phyloP scores from a whole-genome alignment of 352 stramenopile species.

The Phytophthora cactorum region DNA sequence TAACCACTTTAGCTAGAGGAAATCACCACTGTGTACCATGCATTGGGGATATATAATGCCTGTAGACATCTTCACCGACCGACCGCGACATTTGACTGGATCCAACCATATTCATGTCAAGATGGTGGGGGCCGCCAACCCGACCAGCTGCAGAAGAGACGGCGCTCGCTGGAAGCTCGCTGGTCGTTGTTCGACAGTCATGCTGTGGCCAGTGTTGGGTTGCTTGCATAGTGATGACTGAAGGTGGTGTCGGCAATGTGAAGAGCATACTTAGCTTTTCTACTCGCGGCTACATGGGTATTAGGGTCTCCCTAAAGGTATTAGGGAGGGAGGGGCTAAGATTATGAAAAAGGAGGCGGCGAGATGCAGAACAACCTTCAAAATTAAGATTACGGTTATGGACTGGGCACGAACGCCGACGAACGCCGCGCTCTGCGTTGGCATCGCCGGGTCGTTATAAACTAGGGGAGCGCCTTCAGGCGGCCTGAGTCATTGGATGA shows the following conservation, averaged over 20 bases:
- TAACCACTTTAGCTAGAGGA: no score
- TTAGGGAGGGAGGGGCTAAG: no score
- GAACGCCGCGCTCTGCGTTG: constrained; percentile 4
- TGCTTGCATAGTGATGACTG: no score
- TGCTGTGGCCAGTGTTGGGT: not conserved
- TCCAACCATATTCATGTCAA: constrained; percentile 10
- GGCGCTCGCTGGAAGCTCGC: constrained; percentile 14
- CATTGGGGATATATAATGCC: no score
- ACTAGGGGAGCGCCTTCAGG: constrained; percentile 27
- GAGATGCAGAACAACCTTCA: constrained; percentile 15
- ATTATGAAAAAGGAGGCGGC: no score
- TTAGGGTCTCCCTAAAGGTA: no score
- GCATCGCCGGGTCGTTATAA: constrained; percentile 29
- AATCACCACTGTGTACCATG: no score
- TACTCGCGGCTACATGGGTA: no score
- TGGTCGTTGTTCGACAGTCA: constrained; percentile 13
- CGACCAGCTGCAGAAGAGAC: constrained; percentile 28
- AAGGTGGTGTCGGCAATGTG: not conserved
- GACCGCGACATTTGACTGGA: not conserved
- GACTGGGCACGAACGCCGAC: constrained; percentile 20
- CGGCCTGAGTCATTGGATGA: not conserved
- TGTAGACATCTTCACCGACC: constrained; percentile 17
- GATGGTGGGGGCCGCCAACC: not conserved
- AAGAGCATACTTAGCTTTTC: no score
- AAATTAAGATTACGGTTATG: constrained; percentile 27